phyloP scores from a whole-genome alignment of 1,284 basidiomycete species.

The Fistulina hepatica region DNA sequence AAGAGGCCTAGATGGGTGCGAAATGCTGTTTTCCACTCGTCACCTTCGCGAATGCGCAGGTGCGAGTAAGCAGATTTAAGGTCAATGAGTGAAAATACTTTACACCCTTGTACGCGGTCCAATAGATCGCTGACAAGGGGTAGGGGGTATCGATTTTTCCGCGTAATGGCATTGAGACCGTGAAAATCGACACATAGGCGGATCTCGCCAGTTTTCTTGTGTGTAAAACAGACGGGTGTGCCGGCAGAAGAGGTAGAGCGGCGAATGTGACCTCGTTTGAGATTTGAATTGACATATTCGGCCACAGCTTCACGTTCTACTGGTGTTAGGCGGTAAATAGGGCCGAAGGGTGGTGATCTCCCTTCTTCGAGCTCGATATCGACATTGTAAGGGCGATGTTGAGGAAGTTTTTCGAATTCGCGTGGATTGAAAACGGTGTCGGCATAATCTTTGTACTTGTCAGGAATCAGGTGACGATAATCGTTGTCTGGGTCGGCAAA shows the following conservation, averaged over 20 bases:
- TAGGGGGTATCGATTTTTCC: conserved; percentile 27
- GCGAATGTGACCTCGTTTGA: conserved; percentile 17
- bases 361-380: conserved; percentile 2
- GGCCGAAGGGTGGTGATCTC: conserved; percentile 9
- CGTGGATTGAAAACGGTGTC: too few relatives aligned
- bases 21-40: conserved; percentile 29
- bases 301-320: conserved; percentile 13
- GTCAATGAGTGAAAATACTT: conserved; percentile 27
- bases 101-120: conserved; percentile 17
- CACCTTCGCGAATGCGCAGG: conserved; percentile 23
- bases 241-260: conserved; percentile 22
- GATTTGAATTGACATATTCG: conserved; percentile 25
- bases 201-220: conserved; percentile 31
- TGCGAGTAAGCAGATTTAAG: conserved; percentile 24
- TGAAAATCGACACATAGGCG: conserved; percentile 27
- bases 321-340: conserved; percentile 19
- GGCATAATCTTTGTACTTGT: too few relatives aligned
- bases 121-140: conserved; percentile 22
- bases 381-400: not conserved
- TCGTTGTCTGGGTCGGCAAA: too few relatives aligned
- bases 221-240: conserved; percentile 32
- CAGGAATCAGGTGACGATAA: too few relatives aligned
- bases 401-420: too few relatives aligned
- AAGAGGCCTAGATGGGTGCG: conserved; percentile 22
- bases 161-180: conserved; percentile 25